These are phyloP conservation scores for Furcasterigmium sp. DNA, from an alignment of 2,329 filamentous ascomycete genomes.

Conservation along the genomic window DNA sequence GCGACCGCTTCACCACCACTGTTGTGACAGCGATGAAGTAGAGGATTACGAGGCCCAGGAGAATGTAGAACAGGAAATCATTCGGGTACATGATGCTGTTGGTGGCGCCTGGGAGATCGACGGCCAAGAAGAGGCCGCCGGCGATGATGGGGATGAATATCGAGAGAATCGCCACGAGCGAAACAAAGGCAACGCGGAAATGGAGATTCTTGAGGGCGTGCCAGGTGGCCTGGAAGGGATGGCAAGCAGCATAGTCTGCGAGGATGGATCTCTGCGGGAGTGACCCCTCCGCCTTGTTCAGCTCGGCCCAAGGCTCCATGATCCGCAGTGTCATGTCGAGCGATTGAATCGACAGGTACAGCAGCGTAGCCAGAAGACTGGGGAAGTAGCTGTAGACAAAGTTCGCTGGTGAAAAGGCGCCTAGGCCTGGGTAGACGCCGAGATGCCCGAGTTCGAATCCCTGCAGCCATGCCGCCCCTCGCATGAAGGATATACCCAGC, in stretches of 20 bases:
- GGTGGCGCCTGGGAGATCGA: slow-evolving; percentile 46
- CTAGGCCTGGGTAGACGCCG: slow-evolving; percentile 46
- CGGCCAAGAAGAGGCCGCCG: slow-evolving; percentile 69
- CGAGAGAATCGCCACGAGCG: slow-evolving; percentile 53
- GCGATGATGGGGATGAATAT: slow-evolving; percentile 61
- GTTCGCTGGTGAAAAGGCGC: slow-evolving; percentile 78
- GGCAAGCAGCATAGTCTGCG: slow-evolving; percentile 63
- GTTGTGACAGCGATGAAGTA: slow-evolving; percentile 61
- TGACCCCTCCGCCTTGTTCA: slow-evolving; percentile 52
- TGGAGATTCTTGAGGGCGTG: slow-evolving; percentile 57
- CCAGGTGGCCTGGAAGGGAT: slow-evolving; percentile 55
- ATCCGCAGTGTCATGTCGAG: slow-evolving; percentile 62
- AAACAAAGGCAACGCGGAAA: slow-evolving; percentile 59
- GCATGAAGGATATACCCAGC: slow-evolving; percentile 73
- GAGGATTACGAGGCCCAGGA: slow-evolving; percentile 67
- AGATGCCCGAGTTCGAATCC: slow-evolving; percentile 69
- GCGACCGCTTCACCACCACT: slow-evolving; percentile 55
- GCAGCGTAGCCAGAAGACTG: slow-evolving; percentile 58
- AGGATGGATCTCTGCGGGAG: slow-evolving; percentile 60
- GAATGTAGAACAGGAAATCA: slow-evolving; percentile 65
- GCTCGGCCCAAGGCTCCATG: slow-evolving; percentile 64
- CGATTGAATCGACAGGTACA: slow-evolving; percentile 63
- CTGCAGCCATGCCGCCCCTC: slow-evolving; percentile 54
- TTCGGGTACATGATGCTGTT: slow-evolving; percentile 65
- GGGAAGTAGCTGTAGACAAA: slow-evolving; percentile 81